Conservation (phyloP, 2,329 filamentous ascomycete species). For the Colletotrichum sp. region DNA sequence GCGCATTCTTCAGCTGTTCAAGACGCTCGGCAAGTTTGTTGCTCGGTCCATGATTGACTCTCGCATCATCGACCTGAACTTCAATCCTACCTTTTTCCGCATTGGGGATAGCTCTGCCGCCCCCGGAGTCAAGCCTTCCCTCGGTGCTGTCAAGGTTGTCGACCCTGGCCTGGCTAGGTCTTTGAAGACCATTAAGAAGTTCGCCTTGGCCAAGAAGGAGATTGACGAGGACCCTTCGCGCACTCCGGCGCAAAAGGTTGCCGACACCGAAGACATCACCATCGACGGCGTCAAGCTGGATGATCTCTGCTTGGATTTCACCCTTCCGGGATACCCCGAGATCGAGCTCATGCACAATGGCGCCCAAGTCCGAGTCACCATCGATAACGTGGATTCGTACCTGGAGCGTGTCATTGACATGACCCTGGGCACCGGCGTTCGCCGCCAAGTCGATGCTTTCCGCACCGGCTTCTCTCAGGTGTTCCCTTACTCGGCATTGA, state of each 20-base stretch:
- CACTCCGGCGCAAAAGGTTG: constrained; percentile 72
- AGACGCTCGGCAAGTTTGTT: constrained; percentile 94
- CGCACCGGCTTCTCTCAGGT: constrained; percentile 90
- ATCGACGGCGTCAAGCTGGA: constrained; percentile 82
- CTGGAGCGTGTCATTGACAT: constrained; percentile 90
- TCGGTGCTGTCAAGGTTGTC: constrained; percentile 88
- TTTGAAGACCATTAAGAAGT: constrained; percentile 85
- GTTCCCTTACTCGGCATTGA: constrained; percentile 91
- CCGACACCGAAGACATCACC: constrained; percentile 70
- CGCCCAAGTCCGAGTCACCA: constrained; percentile 76
- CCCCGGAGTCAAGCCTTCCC: constrained; percentile 74
- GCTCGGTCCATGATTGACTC: constrained; percentile 98
- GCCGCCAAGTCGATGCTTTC: constrained; percentile 90
- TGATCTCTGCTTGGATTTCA: constrained; percentile 92
- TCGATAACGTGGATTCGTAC: constrained; percentile 90
- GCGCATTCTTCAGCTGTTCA: constrained; percentile 87
- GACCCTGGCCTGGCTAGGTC: constrained; percentile 87
- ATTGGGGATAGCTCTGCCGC: constrained; percentile 74
- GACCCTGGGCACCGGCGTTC: constrained; percentile 88
- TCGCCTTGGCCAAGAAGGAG: constrained; percentile 80
- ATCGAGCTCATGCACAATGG: constrained; percentile 85
- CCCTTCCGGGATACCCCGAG: constrained; percentile 85
- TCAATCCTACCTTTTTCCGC: constrained; percentile 98
- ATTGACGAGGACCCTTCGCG: constrained; percentile 76
- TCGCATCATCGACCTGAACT: constrained; percentile 94